These are phyloP conservation scores for Bipolaris gigantea DNA, from an alignment of 2,329 filamentous ascomycete species.

Conservation along the genomic window DNA sequence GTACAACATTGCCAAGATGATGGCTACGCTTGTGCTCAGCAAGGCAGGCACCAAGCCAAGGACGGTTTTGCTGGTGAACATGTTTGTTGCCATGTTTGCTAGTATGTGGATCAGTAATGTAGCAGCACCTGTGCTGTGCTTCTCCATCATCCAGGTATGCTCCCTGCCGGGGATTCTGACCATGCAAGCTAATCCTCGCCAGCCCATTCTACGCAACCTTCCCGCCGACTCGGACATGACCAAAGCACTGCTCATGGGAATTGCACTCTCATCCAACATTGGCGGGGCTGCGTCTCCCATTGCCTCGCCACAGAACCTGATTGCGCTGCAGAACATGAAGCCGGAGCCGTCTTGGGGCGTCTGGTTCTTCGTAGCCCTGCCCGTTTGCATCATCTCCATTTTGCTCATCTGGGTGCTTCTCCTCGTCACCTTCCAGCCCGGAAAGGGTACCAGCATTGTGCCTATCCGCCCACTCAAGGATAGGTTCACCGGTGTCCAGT, in stretches of 20 bases:
- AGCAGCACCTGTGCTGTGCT: conserved; percentile 93
- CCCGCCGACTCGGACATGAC: conserved; percentile 89
- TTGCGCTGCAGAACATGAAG: conserved; percentile 93
- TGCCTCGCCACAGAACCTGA: conserved; percentile 95
- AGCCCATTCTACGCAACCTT: conserved; percentile 93
- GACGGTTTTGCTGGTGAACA: conserved; percentile 92
- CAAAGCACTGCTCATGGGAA: conserved; percentile 92
- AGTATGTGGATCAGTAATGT: conserved; percentile 99
- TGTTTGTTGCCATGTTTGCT: conserved; percentile 96
- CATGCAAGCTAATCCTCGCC: conserved; percentile 12
- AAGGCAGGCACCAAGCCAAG: conserved; percentile 90
- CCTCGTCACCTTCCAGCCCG: conserved; percentile 81
- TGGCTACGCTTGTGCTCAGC: conserved; percentile 93
- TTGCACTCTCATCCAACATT: conserved; percentile 92
- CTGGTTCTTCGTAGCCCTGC: conserved; percentile 96
- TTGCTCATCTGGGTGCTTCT: conserved; percentile 87
- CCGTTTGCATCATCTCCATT: conserved; percentile 87
- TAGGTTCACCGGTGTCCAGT: conserved; percentile 83
- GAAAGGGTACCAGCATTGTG: conserved; percentile 83
- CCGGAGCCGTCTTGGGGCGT: conserved; percentile 89
- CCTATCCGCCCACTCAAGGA: conserved; percentile 90
- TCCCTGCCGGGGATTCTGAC: fast-evolving
- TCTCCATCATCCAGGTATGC: conserved; percentile 88
- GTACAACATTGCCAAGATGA: conserved; percentile 95
- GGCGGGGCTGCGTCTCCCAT: conserved; percentile 96